A percentile compares a stretch with the other conserved stretches of the same genome.
These are phyloP conservation scores for Ulota crispa DNA, from an alignment of 225 moss, liverwort and hornwort genomes.

Conservation along the genomic window DNA sequence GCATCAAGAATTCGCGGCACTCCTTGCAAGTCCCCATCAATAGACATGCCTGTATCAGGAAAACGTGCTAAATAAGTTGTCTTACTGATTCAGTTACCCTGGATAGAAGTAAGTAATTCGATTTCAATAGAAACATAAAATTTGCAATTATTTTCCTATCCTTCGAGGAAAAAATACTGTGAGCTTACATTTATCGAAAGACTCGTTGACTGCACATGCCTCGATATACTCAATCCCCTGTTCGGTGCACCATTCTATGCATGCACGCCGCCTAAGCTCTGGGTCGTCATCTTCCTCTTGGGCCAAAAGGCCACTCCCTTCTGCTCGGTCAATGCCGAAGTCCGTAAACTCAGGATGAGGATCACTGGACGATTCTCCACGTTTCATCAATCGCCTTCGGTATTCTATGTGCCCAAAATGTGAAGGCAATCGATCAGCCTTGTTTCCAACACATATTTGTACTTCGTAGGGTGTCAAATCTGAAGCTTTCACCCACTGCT, in stretches of 20 bases:
- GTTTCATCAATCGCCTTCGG: conserved; percentile 77
- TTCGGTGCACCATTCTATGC: conserved; percentile 88
- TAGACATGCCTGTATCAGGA: conserved; percentile 72
- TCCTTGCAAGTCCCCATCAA: conserved; percentile 98
- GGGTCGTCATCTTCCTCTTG: conserved; percentile 46
- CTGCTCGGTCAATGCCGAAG: conserved; percentile 82
- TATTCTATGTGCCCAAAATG: conserved; percentile 91
- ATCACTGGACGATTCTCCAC: conserved; percentile 89
- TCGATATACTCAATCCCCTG: conserved; percentile 93
- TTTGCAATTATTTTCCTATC: neutral
- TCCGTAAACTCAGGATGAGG: conserved; percentile 94
- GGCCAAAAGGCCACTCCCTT: conserved; percentile 74
- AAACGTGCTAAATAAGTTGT: conserved; percentile 6
- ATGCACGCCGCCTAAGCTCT: conserved; percentile 66
- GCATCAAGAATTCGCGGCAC: conserved; percentile 79
- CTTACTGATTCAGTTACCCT: neutral
- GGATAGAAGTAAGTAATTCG: neutral
- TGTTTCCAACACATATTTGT: conserved; percentile 86
- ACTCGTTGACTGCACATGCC: conserved; percentile 83
- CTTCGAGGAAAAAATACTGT: neutral
- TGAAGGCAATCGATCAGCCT: conserved; percentile 84
- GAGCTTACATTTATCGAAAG: conserved; percentile 83
- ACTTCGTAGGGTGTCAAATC: conserved; percentile 72
- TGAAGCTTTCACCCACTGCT: conserved; percentile 67
- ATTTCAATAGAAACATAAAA: neutral